phyloP scores from a whole-genome alignment of 1,139 yeast species.

The Protomyces inouyei region DNA sequence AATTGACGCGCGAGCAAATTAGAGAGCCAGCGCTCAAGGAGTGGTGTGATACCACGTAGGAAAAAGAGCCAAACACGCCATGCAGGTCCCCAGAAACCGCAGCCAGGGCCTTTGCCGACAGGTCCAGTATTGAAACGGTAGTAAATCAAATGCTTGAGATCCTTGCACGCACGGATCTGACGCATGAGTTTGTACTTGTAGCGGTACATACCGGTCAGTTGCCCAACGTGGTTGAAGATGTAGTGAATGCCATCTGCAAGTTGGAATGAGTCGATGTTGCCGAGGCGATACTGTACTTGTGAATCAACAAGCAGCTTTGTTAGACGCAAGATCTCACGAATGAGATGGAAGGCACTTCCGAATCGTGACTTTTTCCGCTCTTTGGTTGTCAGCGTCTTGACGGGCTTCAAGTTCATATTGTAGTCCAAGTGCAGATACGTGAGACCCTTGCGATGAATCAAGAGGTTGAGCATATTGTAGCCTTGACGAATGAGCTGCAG shows the following conservation, averaged over 20 bases:
- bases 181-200: slow-evolving; percentile 98
- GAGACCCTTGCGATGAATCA: slow-evolving; percentile 86
- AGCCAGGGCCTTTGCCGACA: slow-evolving; percentile 95
- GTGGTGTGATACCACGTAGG: slow-evolving; percentile 86
- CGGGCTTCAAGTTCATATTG: slow-evolving; percentile 92
- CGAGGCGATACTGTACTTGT: slow-evolving; percentile 84
- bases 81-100: slow-evolving; percentile 99
- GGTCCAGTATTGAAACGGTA: slow-evolving; percentile 66
- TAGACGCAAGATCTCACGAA: slow-evolving; percentile 79
- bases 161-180: slow-evolving; percentile 93
- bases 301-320: slow-evolving; percentile 85
- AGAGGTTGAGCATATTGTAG: slow-evolving; percentile 80
- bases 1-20: slow-evolving; percentile 87
- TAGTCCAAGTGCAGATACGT: slow-evolving; percentile 91
- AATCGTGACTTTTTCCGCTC: slow-evolving; percentile 93
- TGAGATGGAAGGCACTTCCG: slow-evolving; percentile 92
- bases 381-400: slow-evolving; percentile 91
- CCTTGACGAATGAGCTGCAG: slow-evolving; percentile 91
- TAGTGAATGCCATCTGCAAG: slow-evolving; percentile 91
- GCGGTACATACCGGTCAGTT: slow-evolving; percentile 90
- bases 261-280: slow-evolving; percentile 88
- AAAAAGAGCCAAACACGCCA: slow-evolving; percentile 97
- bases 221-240: slow-evolving; percentile 87
- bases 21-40: slow-evolving; percentile 91
- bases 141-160: slow-evolving; percentile 85